phyloP scores from a whole-genome alignment of 805 yeast species.

The Cyberlindnera euphorbiiphila region DNA sequence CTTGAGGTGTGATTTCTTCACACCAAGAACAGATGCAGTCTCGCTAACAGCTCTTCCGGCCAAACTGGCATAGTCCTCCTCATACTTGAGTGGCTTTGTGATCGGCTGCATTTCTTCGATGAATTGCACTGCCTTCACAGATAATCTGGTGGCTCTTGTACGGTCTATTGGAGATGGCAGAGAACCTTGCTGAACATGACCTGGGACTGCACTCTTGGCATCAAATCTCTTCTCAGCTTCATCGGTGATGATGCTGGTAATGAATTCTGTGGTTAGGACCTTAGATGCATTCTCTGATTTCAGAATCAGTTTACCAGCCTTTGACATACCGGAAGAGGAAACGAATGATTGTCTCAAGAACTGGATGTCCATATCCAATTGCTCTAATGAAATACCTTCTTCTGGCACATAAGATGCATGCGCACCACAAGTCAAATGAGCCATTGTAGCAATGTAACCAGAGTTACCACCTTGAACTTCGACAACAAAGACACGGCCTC shows the following conservation, averaged over 20 bases:
- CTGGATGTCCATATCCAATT: conserved; percentile 62
- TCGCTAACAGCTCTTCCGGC: conserved; percentile 36
- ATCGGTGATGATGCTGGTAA: conserved; percentile 79
- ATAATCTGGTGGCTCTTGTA: conserved; percentile 82
- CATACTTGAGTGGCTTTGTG: conserved; percentile 42
- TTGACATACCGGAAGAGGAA: conserved; percentile 67
- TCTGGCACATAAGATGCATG: conserved; percentile 36
- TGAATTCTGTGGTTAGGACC: conserved; percentile 77
- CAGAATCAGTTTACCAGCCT: conserved; percentile 55
- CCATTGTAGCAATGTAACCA: conserved; percentile 87
- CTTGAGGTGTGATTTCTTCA: conserved; percentile 68
- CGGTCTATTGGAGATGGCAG: conserved; percentile 94
- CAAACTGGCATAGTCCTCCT: conserved; percentile 39
- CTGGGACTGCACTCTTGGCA: conserved; percentile 93
- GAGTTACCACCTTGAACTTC: conserved; percentile 98
- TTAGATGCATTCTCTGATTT: conserved; percentile 72
- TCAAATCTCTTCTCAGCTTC: conserved; percentile 78
- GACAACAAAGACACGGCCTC: conserved; percentile 91
- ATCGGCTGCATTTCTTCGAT: conserved; percentile 62
- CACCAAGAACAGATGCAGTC: conserved; percentile 82
- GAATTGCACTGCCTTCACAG: conserved; percentile 80
- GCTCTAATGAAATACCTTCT: conserved; percentile 65
- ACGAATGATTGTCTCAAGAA: conserved; percentile 33
- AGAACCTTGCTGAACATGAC: conserved; percentile 98
- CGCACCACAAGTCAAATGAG: conserved; percentile 75